Conservation (phyloP, 768 basidiomycete genomes). For the Kwoniella sp. region DNA sequence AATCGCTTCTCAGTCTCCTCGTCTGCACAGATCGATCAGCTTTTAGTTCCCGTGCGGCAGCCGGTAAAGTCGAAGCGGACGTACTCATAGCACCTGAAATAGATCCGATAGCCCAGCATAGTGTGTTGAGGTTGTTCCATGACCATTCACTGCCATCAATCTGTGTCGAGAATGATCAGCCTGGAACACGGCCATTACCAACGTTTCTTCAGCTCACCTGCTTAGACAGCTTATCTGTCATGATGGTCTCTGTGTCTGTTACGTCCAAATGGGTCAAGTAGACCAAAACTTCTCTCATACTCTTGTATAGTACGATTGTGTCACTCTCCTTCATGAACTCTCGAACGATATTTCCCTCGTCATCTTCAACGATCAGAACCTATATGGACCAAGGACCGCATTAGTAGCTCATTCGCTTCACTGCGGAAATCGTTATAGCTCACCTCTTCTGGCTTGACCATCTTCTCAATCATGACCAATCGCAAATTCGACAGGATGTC, state of each 20-base stretch:
- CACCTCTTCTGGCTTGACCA: conserved; percentile 99
- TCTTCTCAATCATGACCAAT: conserved; percentile 93
- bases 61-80: no score
- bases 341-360: conserved; percentile 98
- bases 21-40: conserved; percentile 60
- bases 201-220: conserved; percentile 62
- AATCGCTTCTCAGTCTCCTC: conserved; percentile 99
- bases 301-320: conserved; percentile 98
- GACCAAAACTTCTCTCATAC: conserved; percentile 95
- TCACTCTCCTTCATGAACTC: conserved; percentile 98
- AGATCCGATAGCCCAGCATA: conserved; percentile 99
- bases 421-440: neutral
- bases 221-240: conserved; percentile 94
- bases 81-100: conserved; percentile 99
- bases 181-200: neutral
- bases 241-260: conserved; percentile 89
- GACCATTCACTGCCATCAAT: conserved; percentile 97
- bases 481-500: conserved; percentile 93
- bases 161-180: conserved; percentile 35
- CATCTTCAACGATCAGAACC: conserved; percentile 98
- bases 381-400: conserved; percentile 51
- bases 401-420: neutral
- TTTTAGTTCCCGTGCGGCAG: conserved; percentile 54
- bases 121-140: conserved; percentile 97
- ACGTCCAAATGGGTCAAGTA: conserved; percentile 98